Percentiles rank a stretch among this genome's conserved stretches.
Conservation (phyloP, 1,284 basidiomycete genomes). For the Ceratobasidium sp. region DNA sequence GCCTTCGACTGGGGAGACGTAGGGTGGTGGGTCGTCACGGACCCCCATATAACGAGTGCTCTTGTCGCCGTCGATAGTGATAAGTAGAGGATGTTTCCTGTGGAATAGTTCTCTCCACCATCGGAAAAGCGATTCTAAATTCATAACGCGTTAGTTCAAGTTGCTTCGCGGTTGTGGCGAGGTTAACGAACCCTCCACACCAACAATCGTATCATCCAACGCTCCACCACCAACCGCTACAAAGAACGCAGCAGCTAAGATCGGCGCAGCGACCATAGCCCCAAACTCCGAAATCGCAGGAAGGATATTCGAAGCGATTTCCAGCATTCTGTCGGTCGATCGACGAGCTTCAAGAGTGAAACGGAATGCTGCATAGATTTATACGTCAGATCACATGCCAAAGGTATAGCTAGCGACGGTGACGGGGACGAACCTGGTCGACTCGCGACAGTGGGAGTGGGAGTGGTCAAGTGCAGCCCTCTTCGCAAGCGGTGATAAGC, state of each 20-base stretch:
- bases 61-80: constrained; percentile 12
- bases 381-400: no score
- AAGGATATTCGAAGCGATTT: constrained; percentile 29
- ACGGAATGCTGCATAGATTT: no score
- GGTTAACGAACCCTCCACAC: constrained; percentile 11
- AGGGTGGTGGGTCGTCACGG: neutral
- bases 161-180: neutral
- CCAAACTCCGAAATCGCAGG: constrained; percentile 12
- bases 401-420: no score
- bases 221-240: constrained; percentile 39
- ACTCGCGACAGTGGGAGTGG: neutral
- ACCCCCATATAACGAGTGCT: neutral
- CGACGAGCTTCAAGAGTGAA: neutral
- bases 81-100: neutral
- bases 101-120: constrained; percentile 31
- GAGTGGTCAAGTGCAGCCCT: constrained; percentile 4
- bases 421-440: neutral
- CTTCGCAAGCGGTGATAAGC: constrained; percentile 14
- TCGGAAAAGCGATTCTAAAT: constrained; percentile 23
- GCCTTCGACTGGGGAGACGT: neutral
- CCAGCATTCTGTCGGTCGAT: constrained; percentile 1
- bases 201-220: constrained; percentile 28
- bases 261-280: constrained; percentile 33
- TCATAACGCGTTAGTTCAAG: neutral
- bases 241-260: constrained; percentile 28